phyloP scores from a whole-genome alignment of 108 stramenopile species.

The Conticribra weissflogii region DNA sequence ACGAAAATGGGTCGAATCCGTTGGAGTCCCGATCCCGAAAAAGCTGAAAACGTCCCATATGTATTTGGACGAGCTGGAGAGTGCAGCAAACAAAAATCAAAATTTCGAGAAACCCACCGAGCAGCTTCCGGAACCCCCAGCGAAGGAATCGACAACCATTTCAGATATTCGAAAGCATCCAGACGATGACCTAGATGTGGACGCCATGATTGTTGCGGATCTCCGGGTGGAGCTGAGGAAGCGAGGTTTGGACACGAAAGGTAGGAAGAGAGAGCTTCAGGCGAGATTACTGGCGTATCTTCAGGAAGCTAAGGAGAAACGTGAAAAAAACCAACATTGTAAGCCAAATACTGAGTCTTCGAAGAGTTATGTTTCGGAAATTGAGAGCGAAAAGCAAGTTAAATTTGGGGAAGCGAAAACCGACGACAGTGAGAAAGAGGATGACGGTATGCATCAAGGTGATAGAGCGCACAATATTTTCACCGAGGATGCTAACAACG shows the following conservation, averaged over 20 bases:
- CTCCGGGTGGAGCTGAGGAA: slow-evolving; percentile 50
- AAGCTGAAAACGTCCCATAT: slow-evolving; percentile 25
- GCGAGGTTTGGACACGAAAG: slow-evolving; percentile 41
- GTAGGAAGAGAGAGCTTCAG: slow-evolving; percentile 57
- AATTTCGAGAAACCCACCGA: background rate
- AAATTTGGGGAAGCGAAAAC: background rate
- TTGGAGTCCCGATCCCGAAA: slow-evolving; percentile 34
- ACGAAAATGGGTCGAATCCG: slow-evolving; percentile 42
- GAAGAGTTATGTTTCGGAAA: slow-evolving; percentile 2
- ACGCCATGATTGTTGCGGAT: slow-evolving; percentile 55
- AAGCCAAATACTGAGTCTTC: no score
- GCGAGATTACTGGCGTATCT: slow-evolving; percentile 38
- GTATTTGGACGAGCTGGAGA: background rate
- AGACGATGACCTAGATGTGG: slow-evolving; percentile 37
- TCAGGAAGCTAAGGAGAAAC: slow-evolving; percentile 12
- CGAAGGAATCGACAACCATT: background rate
- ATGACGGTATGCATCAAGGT: no score
- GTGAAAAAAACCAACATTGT: no score
- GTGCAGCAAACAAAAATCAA: background rate
- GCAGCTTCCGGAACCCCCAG: background rate
- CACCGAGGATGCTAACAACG: no score
- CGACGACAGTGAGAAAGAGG: no score
- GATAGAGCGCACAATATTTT: no score
- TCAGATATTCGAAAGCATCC: slow-evolving; percentile 7
- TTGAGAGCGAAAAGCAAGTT: background rate